These are phyloP conservation scores for Euphrasia arctica DNA, from an alignment of 305 asterid genomes.

Conservation along the genomic window DNA sequence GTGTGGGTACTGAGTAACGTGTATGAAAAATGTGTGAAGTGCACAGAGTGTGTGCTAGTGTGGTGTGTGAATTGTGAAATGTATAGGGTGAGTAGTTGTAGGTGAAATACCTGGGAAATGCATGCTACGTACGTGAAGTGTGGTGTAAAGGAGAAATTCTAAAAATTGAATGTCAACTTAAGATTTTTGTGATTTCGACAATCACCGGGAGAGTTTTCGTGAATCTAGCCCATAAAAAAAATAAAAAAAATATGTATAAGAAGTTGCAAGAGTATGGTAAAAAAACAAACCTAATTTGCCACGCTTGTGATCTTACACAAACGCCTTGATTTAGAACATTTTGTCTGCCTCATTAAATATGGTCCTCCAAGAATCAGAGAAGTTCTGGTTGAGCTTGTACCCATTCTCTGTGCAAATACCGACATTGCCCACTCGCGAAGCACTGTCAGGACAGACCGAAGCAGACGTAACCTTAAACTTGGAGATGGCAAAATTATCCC, in stretches of 20 bases:
- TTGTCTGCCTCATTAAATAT: slow-evolving; percentile 55
- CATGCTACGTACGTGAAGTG: neutral
- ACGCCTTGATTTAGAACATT: slow-evolving; percentile 64
- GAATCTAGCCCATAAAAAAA: neutral
- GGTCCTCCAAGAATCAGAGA: slow-evolving; percentile 81
- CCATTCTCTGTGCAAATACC: slow-evolving; percentile 66
- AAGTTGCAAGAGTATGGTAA: neutral
- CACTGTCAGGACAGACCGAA: slow-evolving; percentile 75
- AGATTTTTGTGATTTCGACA: neutral
- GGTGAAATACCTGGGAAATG: neutral
- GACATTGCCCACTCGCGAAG: slow-evolving; percentile 94
- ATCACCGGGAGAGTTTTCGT: too few species aligned
- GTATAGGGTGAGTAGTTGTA: neutral
- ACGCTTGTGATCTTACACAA: slow-evolving; percentile 85
- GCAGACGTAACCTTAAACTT: slow-evolving; percentile 69
- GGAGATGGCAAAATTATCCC: slow-evolving; percentile 80
- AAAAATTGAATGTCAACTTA: neutral
- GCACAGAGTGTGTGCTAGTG: neutral
- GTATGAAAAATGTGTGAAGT: too few species aligned
- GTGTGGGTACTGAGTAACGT: too few species aligned
- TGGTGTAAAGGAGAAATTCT: neutral
- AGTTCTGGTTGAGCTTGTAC: slow-evolving; percentile 79
- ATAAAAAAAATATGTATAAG: neutral
- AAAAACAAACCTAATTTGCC: slow-evolving; percentile 63
- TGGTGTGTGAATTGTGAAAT: neutral